Conservation (phyloP, 768 basidiomycete species). For the Boletus fagicola region DNA sequence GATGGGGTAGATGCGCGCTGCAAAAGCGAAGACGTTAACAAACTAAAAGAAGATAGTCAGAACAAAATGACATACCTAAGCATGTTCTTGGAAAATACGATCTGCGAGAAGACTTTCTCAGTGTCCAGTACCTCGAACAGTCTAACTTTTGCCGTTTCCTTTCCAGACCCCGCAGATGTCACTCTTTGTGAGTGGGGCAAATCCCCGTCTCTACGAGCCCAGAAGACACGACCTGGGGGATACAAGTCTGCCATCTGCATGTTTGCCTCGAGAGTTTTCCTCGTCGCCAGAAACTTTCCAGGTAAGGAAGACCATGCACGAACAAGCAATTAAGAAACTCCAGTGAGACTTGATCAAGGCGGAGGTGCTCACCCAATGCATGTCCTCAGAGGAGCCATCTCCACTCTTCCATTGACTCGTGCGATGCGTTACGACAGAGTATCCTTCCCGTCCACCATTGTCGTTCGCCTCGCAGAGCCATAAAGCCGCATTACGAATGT, state of each 20-base stretch:
- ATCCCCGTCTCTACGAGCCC: constrained; percentile 75
- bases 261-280: constrained; percentile 83
- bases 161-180: constrained; percentile 15
- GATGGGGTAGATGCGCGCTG: constrained; percentile 77
- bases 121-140: constrained; percentile 77
- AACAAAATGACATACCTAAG: constrained; percentile 50
- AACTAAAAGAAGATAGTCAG: not conserved
- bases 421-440: constrained; percentile 39
- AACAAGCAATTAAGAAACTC: not conserved
- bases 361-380: constrained; percentile 48
- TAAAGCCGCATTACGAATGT: constrained; percentile 68
- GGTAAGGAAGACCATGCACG: not conserved
- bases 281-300: constrained; percentile 67
- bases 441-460: constrained; percentile 38
- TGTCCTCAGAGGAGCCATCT: constrained; percentile 49
- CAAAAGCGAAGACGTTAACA: constrained; percentile 2
- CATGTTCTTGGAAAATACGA: constrained; percentile 83
- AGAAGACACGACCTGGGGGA: constrained; percentile 75
- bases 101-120: constrained; percentile 74
- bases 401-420: constrained; percentile 66
- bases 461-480: constrained; percentile 78
- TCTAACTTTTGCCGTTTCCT: constrained; percentile 52
- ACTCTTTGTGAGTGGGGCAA: constrained; percentile 49
- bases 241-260: constrained; percentile 73
- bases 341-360: not conserved